Evolutionary conservation across 139 green algal species (phyloP), one percentile per base, ranked within the genome.

Genomic region (Volvox reticuliferus): DNA sequence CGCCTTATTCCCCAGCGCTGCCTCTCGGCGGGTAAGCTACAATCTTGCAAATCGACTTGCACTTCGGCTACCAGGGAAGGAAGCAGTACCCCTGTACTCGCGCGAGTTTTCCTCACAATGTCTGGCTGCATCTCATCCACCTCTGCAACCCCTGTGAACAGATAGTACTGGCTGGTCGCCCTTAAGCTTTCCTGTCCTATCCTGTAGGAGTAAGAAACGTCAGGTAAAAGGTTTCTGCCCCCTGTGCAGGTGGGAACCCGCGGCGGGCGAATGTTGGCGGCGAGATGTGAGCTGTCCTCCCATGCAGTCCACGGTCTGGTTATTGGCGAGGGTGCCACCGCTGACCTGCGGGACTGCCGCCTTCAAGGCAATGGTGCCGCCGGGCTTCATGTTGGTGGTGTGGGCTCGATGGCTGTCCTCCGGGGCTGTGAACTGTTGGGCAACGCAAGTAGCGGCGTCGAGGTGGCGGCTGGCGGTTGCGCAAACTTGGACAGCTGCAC

Each of bases 241-340:
- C 44, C 44, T 9, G 32, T 24, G 14, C 75, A 85, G 73, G 86
- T 90, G 32, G 75, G 73, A 26, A 71, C 73, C 1, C 75, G 86
- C 86, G 85, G 85, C 68, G 85, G 85, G 17, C 85, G 85, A 30
- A 67, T 89, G 85, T n/a, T 50, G 44, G 85, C 85, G 21, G 19
- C n/a, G 19, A 67, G 85, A 44, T 89, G 85, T 68, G 69, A 84
- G 73, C 75, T 90, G 20, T 44, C 55, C 18, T 22, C 32, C 86
- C 69, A 85, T 76, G 30, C 50, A 13, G 32, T 20, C 30, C 37
- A 84, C 28, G 86, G 86, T 16, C 73, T 90, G 30, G 21, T 13
- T 9, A 68, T 84, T 22, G 86, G 73, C 73, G 86, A 84, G 73
- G 86, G 86, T n/a, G 86, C 86, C 50, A 90, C 75, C 35, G 73